Base-by-base conservation (phyloP, 108 stramenopile species). In the Cylindrotheca fusiformis region DNA sequence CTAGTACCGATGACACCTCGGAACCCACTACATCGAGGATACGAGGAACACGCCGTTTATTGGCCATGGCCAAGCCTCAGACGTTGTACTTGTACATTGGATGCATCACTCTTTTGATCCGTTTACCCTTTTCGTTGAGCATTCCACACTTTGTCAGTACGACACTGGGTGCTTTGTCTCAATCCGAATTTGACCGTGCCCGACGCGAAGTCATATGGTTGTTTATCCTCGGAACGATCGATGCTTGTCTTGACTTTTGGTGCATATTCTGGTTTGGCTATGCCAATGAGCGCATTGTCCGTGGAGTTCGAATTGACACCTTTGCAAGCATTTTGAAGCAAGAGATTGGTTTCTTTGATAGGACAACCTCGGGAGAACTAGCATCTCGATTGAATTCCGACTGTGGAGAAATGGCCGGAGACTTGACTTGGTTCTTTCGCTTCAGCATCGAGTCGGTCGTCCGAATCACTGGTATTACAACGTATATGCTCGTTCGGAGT, bases 371-470 rank as follows among this genome's bases (percentile, higher is more conserved):
- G 0, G 95, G 95, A 26, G 86, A 87, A 25, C 69, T 95, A 48
- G 68, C 85, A 21, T 87, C 86, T 10, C 78, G 95, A 24, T 83
- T 95, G n/a, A 90, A 78, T 54, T 78, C 84, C 19, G 95, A 95
- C 70, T 90, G 89, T 52, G 82, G 87, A 10, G 87, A 90, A 77
- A 92, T 87, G 94, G 86, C 84, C 33, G 89, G 84, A 58, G 92
- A 90, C 67, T 65, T 93, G 60, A 95, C 95, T 14, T 95, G 95
- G 94, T 90, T 93, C 65, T 93, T 93, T 53, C 82, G 95, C 4
- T 95, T 93, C 59, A 81, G 63, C 14, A 87, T 93, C 47, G 95
- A 95, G 71, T 82, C 87, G 18, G 67, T 80, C 19, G 95, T 95
- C 10, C 77, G 95, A 21, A 91, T 95, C 14, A 74, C 76, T 12